These are phyloP conservation scores for Gigaspora rosea DNA, from an alignment of 192 early-diverging fungal genomes.

Conservation along the genomic window DNA sequence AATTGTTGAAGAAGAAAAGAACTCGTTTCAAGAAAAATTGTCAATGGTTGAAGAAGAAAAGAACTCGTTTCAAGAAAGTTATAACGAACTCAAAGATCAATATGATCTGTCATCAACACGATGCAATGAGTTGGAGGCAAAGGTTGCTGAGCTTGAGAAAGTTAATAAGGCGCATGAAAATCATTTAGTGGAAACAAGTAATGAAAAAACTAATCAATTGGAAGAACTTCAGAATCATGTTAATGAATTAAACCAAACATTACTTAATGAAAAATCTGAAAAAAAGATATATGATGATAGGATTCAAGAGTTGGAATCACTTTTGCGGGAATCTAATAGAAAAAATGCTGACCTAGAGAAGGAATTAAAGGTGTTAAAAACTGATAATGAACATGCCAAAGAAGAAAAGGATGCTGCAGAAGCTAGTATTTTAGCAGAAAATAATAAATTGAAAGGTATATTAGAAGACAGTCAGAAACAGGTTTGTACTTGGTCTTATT, in stretches of 20 bases:
- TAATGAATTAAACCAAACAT: conserved; percentile 1
- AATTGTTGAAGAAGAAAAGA: no score
- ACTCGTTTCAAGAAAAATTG: no score
- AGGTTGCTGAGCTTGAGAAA: no score
- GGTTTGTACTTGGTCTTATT: neutral
- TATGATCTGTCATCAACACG: no score
- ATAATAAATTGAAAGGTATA: neutral
- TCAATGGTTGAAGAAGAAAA: no score
- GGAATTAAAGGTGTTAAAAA: neutral
- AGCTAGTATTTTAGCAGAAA: neutral
- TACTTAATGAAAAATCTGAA: neutral
- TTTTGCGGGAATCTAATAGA: neutral
- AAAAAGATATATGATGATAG: neutral
- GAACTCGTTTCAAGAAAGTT: no score
- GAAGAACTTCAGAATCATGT: neutral
- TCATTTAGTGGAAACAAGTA: no score
- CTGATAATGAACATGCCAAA: neutral
- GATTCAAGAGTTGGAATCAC: neutral
- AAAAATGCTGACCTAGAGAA: neutral
- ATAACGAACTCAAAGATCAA: no score
- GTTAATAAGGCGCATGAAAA: no score
- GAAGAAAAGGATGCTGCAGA: neutral
- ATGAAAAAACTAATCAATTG: neutral
- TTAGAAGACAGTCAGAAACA: neutral
- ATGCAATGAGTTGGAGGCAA: no score